phyloP scores from a whole-genome alignment of 495 filamentous ascomycete species.

The Paragyromitra xinjiangensis region DNA sequence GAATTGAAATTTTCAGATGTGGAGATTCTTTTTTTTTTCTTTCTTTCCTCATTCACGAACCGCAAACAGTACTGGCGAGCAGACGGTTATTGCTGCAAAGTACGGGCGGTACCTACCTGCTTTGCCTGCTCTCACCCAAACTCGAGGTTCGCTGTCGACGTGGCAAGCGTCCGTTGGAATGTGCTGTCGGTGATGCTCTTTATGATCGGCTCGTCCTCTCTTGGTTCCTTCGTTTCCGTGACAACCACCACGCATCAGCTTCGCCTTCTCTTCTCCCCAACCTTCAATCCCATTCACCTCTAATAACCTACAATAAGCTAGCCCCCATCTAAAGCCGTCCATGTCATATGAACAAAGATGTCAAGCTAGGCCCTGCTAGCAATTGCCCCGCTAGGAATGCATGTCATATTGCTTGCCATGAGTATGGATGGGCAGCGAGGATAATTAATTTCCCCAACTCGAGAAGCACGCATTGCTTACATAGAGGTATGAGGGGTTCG shows the following conservation, averaged over 20 bases:
- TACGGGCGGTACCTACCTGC: constrained; percentile 39
- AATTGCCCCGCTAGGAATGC: constrained; percentile 15
- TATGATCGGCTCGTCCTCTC: constrained; percentile 41
- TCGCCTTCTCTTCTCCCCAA: background rate
- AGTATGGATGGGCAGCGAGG: constrained; percentile 7
- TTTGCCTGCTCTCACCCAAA: constrained; percentile 19
- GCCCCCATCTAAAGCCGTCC: constrained; percentile 18
- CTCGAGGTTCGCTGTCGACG: constrained; percentile 52
- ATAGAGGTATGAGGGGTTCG: background rate
- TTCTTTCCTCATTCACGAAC: constrained; percentile 22
- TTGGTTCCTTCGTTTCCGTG: constrained; percentile 47
- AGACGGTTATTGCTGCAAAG: constrained; percentile 6
- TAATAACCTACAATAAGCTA: constrained; percentile 12
- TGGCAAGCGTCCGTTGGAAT: constrained; percentile 58
- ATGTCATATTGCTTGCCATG: constrained; percentile 19
- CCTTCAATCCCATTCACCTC: constrained; percentile 2
- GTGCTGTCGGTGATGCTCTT: constrained; percentile 46
- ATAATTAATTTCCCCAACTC: constrained; percentile 20
- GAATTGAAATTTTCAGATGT: constrained; percentile 46
- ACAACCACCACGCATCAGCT: constrained; percentile 45
- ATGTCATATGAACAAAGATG: constrained; percentile 38
- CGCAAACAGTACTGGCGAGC: constrained; percentile 1
- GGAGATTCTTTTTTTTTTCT: constrained; percentile 3
- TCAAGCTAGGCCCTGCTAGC: constrained; percentile 19
- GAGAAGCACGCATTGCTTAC: constrained; percentile 15